Conservation (phyloP, 345 rosid species). For the Turritis glabra region DNA sequence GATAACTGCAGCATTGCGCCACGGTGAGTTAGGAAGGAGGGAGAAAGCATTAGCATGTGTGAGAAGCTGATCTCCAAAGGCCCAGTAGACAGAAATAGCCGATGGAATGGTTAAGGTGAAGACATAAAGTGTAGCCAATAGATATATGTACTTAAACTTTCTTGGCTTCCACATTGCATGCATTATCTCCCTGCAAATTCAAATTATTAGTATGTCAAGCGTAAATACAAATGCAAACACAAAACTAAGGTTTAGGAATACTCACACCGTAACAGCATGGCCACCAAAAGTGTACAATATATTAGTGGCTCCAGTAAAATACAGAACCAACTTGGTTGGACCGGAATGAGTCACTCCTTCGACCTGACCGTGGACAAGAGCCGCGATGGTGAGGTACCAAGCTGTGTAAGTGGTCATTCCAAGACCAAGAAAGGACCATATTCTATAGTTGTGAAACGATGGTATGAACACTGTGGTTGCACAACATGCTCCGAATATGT, state of each 20-base stretch:
- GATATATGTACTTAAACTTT: conserved; percentile 81
- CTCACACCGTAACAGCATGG: conserved; percentile 88
- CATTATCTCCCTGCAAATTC: conserved; percentile 66
- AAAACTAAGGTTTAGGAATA: not conserved
- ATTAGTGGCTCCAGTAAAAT: conserved; percentile 91
- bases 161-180: conserved; percentile 93
- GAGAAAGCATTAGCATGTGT: conserved; percentile 76
- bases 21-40: conserved; percentile 56
- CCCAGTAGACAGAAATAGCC: conserved; percentile 74
- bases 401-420: conserved; percentile 90
- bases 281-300: conserved; percentile 89
- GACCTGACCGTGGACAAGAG: conserved; percentile 68
- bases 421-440: conserved; percentile 87
- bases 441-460: conserved; percentile 79
- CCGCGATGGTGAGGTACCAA: conserved; percentile 75
- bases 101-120: conserved; percentile 86
- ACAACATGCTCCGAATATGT: conserved; percentile 89
- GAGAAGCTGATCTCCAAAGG: conserved; percentile 82
- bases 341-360: conserved; percentile 68
- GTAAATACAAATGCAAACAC: not conserved
- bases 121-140: conserved; percentile 71
- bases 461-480: conserved; percentile 82
- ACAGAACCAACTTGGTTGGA: conserved; percentile 61
- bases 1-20: conserved; percentile 78
- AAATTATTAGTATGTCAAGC: not conserved